phyloP scores from a whole-genome alignment of 192 early-diverging fungal genomes.

The Chytriomyces sp. region DNA sequence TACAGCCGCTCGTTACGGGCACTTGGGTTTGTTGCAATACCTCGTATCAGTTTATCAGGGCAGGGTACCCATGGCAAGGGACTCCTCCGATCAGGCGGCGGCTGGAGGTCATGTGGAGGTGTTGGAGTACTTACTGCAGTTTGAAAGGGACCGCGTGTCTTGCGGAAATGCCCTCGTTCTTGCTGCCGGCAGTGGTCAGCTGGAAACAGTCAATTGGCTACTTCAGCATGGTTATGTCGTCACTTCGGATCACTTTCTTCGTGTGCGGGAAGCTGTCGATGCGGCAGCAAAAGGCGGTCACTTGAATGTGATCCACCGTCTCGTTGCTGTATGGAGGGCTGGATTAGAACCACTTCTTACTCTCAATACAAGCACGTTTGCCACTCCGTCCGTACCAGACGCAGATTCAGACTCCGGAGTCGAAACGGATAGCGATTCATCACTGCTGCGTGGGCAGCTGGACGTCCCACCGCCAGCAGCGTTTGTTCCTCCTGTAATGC shows the following conservation, averaged over 20 bases:
- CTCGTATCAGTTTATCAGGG: neutral
- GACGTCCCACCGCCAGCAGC: too few species aligned
- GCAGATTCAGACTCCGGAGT: neutral
- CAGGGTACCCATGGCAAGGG: neutral
- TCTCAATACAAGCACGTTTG: neutral
- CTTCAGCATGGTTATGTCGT: neutral
- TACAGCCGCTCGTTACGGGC: neutral
- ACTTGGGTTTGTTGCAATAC: neutral
- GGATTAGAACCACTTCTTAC: neutral
- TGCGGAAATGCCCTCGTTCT: neutral
- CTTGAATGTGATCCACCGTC: slow-evolving; percentile 12
- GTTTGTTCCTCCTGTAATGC: neutral
- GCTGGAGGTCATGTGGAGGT: neutral
- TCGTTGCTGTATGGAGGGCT: neutral
- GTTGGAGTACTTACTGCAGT: neutral
- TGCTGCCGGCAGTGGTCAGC: slow-evolving; percentile 3
- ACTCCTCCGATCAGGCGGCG: slow-evolving; percentile 1
- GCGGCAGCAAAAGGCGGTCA: slow-evolving; percentile 7
- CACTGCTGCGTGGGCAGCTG: too few species aligned
- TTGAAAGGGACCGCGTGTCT: neutral
- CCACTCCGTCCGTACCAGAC: neutral
- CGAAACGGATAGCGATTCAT: neutral
- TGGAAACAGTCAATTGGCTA: neutral
- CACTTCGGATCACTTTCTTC: neutral
- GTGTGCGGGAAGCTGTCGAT: slow-evolving; percentile 6